Base-by-base conservation (phyloP, 345 rosid genomes). In the Ceriops tagal region DNA sequence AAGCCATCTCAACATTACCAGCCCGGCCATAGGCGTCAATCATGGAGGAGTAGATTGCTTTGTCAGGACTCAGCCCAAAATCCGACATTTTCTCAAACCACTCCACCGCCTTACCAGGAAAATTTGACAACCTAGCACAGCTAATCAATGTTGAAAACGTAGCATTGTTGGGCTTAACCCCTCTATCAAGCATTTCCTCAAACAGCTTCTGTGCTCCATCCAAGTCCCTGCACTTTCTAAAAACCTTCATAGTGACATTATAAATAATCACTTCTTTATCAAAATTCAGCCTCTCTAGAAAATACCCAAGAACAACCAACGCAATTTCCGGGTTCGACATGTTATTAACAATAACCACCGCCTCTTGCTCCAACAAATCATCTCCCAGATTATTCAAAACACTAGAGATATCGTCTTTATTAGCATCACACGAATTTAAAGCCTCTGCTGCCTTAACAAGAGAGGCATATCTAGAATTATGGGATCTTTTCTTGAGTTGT, bases 81-180 rank as follows among this genome's bases (percentile, higher is more conserved):
- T 64, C 56, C 4, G 92, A 84, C 92, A 95, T 91, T 79, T 85
- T 91, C 88, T 95, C 92, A 39, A 89, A 91, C 99, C 90, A 95
- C 62, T 91, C 96, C 60, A 91, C 86, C 30, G 95, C 95, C 78
- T 80, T 87, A 6, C 56, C 56, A 28, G 95, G 92, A 66, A 78
- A 53, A 73, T 74, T 79, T 78, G 79, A 83, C 70, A 83, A 64
- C 81, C 88, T 88, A 53, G 96, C 89, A 66, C 96, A 91, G 71
- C 88, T 81, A 76, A 91, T 86, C 10, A 93, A 58, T 21, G 97
- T 93, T 0, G 89, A 80, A 73, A 91, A 91, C 10, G 98, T 89
- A 16, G 83, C 79, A 56, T 86, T 87, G 76, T 91, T 96, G 0
- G 96, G 96, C 67, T 73, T 76, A 16, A 92, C 75, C 2, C 89